Evolutionary conservation across 345 rosid genomes (phyloP), one percentile per base, ranked within the genome.

Genomic region (Corchorus olitorius): DNA sequence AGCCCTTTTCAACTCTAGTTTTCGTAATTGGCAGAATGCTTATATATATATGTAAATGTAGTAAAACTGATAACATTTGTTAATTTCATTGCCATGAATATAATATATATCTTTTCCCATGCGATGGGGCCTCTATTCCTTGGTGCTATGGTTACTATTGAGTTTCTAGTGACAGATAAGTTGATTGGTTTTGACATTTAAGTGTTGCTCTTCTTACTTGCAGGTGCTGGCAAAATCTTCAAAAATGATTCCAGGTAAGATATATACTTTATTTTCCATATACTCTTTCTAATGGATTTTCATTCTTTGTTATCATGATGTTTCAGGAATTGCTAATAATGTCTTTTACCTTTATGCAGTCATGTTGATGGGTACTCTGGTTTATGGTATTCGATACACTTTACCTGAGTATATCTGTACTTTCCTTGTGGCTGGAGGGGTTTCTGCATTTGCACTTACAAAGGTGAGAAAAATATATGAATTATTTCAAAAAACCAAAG

Each of bases 151-250:
- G 34, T 67, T 67, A 27, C 53, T 68, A 14, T 52, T 39, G 22
- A 54, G 54, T 35, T 71, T n/a, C 46, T 48, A 6, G 56, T 41
- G 59, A 53, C 33, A 34, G 46, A 60, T 49, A 34, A 20, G 17
- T 67, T 20, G 74, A 71, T 54, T 54, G 15, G 33, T 37, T 33
- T 48, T 27, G 49, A 17, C 35, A 41, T 35, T 54, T 12, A 3
- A 16, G 27, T 53, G n/a, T 35, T 81, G 70, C 75, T 74, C 64
- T 73, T 81, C 68, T 27, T 78, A 48, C 62, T 41, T 86, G 61
- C 90, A 93, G 96, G 99, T 95, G 71, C 75, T 95, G 70, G 98
- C 97, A 52, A 95, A 95, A 83, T 95, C 99, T 58, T 95, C 98
- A 1, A 93, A 95, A 84, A 91, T 93, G 99, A 95, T 95, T 86